Evolutionary conservation across 2,329 filamentous ascomycete genomes (phyloP).

Genomic region (Volutella citrinella): DNA sequence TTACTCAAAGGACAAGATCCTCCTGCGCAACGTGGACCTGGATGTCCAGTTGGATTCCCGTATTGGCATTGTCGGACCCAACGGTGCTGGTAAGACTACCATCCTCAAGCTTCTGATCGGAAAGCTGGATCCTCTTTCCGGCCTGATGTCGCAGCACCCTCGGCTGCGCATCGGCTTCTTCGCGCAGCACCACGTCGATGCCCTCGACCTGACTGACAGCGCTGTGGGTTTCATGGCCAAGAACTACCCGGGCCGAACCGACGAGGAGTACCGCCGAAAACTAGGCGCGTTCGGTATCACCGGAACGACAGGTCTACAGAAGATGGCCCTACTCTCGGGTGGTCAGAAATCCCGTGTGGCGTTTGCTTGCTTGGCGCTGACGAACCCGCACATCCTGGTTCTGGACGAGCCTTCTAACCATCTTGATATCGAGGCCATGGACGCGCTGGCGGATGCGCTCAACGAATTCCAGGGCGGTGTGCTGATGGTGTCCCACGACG

Average conservation of each 20-base stretch:
- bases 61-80: constrained; percentile 98
- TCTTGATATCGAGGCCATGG: constrained; percentile 98
- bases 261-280: constrained; percentile 95
- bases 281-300: constrained; percentile 88
- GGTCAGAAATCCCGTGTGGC: constrained; percentile 98
- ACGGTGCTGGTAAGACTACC: constrained; percentile 97
- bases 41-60: constrained; percentile 97
- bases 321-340: constrained; percentile 90
- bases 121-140: constrained; percentile 71
- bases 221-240: constrained; percentile 97
- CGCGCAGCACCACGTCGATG: constrained; percentile 97
- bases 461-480: constrained; percentile 89
- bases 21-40: constrained; percentile 84
- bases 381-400: constrained; percentile 94
- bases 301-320: constrained; percentile 93
- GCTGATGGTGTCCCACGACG: constrained; percentile 98
- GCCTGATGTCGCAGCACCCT: constrained; percentile 84
- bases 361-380: constrained; percentile 91
- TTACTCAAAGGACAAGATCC: constrained; percentile 73
- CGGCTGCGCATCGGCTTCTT: constrained; percentile 93
- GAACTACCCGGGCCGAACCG: constrained; percentile 82
- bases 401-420: constrained; percentile 99
- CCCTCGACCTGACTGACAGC: constrained; percentile 81
- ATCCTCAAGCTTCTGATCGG: constrained; percentile 97
- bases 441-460: constrained; percentile 82